A percentile compares a stretch with the other conserved stretches of the same genome.
These are phyloP conservation scores for Trichoderma asperelloides DNA, from an alignment of 495 filamentous ascomycete species.

Conservation along the genomic window DNA sequence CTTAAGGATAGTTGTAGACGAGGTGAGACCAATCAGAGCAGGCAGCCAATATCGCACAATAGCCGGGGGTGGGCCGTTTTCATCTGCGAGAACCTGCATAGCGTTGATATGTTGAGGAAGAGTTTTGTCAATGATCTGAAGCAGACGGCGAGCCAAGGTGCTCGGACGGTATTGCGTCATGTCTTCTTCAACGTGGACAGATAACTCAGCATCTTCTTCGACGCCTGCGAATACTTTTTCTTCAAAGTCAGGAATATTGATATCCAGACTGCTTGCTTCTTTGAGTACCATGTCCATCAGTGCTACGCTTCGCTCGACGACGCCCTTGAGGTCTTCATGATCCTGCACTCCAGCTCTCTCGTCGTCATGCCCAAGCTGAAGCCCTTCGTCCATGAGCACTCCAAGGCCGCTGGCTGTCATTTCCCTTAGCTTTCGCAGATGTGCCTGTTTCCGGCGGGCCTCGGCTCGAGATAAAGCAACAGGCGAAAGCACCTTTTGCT, in stretches of 20 bases:
- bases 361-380: conserved; percentile 47
- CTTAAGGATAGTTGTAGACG: conserved; percentile 71
- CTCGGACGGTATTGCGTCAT: conserved; percentile 36
- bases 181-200: conserved; percentile 28
- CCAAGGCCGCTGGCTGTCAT: conserved; percentile 81
- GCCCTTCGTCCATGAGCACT: conserved; percentile 71
- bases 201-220: conserved; percentile 49
- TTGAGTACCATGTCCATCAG: conserved; percentile 74
- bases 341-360: conserved; percentile 29
- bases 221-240: conserved; percentile 57
- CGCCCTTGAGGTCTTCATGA: conserved; percentile 58
- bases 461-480: conserved; percentile 62
- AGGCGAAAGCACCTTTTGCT: conserved; percentile 55
- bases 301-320: conserved; percentile 60
- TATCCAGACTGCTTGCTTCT: conserved; percentile 44
- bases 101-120: conserved; percentile 46
- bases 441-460: conserved; percentile 57
- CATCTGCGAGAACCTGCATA: conserved; percentile 38
- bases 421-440: conserved; percentile 57
- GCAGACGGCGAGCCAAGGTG: conserved; percentile 56
- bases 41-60: conserved; percentile 85
- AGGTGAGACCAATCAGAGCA: conserved; percentile 54
- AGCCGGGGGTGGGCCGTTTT: conserved; percentile 67
- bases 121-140: conserved; percentile 52
- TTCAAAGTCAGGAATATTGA: conserved; percentile 61